Conservation (phyloP, 805 yeast species). For the Hanseniaspora nectarophila region DNA sequence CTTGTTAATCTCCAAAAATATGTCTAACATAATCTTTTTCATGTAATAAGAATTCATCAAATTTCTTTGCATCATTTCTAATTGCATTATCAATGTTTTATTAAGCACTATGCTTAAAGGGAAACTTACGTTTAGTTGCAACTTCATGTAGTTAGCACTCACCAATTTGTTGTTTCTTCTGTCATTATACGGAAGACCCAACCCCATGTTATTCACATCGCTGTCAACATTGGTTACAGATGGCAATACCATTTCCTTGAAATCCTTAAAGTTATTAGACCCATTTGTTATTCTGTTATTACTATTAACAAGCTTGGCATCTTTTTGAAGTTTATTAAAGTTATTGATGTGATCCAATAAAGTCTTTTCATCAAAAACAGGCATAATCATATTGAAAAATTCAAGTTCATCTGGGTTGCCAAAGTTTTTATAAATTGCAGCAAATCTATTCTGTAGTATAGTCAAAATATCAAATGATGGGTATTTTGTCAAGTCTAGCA, state of each 20-base stretch:
- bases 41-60: constrained; percentile 52
- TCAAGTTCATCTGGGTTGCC: not conserved
- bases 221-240: constrained; percentile 7
- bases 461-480: constrained; percentile 26
- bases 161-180: constrained; percentile 26
- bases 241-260: constrained; percentile 14
- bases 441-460: constrained; percentile 26
- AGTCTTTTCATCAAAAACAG: constrained; percentile 6
- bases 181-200: not conserved
- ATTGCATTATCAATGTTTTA: constrained; percentile 59
- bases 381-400: not conserved
- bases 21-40: constrained; percentile 44
- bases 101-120: constrained; percentile 71
- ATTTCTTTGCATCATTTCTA: constrained; percentile 68
- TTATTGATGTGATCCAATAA: constrained; percentile 12
- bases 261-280: constrained; percentile 17
- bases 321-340: constrained; percentile 3
- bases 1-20: constrained; percentile 60
- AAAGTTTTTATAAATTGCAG: not conserved
- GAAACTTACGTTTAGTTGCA: constrained; percentile 62
- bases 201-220: not conserved
- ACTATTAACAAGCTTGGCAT: constrained; percentile 28
- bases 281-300: constrained; percentile 16
- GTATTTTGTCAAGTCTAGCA: constrained; percentile 40
- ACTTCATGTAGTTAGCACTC: constrained; percentile 41